Conservation (phyloP, 192 early-diverging fungal genomes). For the Coemansia javaensis region DNA sequence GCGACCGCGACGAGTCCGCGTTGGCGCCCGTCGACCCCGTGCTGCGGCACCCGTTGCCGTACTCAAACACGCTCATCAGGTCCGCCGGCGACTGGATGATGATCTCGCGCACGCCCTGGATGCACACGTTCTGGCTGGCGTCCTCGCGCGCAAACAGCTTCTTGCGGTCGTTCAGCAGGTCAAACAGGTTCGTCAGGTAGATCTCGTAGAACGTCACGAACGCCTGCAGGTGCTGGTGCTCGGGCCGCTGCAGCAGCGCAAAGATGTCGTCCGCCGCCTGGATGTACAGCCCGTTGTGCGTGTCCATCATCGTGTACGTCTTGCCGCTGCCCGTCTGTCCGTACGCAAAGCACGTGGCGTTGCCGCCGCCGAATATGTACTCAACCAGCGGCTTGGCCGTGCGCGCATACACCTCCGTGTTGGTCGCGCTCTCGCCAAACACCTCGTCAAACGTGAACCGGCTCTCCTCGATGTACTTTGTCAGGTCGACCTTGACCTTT, state of each 20-base stretch:
- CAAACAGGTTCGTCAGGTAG: constrained; percentile 93
- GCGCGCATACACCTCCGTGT: constrained; percentile 83
- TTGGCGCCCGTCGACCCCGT: constrained; percentile 96
- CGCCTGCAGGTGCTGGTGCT: constrained; percentile 70
- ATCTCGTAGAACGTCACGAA: constrained; percentile 95
- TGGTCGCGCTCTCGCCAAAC: constrained; percentile 74
- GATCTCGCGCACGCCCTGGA: constrained; percentile 84
- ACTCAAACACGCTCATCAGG: constrained; percentile 90
- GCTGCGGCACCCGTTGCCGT: constrained; percentile 81
- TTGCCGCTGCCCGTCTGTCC: constrained; percentile 94
- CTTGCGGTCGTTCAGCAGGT: constrained; percentile 87
- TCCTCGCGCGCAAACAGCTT: constrained; percentile 94
- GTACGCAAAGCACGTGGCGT: constrained; percentile 98
- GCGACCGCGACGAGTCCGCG: constrained; percentile 90
- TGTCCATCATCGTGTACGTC: constrained; percentile 95
- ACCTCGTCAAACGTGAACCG: constrained; percentile 96
- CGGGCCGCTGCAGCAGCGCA: constrained; percentile 58
- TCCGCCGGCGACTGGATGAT: constrained; percentile 80
- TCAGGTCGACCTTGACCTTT: constrained; percentile 95
- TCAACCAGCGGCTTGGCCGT: constrained; percentile 92
- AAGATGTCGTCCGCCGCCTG: constrained; percentile 92
- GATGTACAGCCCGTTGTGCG: constrained; percentile 83
- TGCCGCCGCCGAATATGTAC: constrained; percentile 92
- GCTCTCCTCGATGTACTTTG: constrained; percentile 92
- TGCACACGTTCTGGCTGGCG: constrained; percentile 88